Percentiles rank a stretch among this genome's conserved stretches.
phyloP scores from a whole-genome alignment of 768 basidiomycete species.

The Tylopilus felleus region DNA sequence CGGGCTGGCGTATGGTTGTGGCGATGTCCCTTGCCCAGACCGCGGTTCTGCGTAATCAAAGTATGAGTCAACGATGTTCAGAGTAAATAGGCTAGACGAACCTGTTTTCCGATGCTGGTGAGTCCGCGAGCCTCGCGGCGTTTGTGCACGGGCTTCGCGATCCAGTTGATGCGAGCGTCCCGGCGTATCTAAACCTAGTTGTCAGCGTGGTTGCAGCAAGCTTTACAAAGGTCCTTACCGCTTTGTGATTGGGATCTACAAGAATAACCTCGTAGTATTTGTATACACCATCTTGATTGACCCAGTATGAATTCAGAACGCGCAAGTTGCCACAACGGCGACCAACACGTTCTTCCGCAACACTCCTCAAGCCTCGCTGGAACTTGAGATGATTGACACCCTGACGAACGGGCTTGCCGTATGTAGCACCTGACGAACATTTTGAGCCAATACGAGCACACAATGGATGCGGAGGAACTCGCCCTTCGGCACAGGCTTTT shows the following conservation, averaged over 20 bases:
- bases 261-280: constrained; percentile 99
- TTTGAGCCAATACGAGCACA: not conserved
- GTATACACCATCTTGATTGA: constrained; percentile 98
- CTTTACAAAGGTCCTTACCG: constrained; percentile 49
- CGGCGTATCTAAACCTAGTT: constrained; percentile 70
- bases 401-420: constrained; percentile 98
- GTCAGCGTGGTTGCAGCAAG: constrained; percentile 9
- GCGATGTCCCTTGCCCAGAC: constrained; percentile 91
- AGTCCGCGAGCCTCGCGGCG: constrained; percentile 97
- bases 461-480: constrained; percentile 13
- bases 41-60: constrained; percentile 71
- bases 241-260: constrained; percentile 93
- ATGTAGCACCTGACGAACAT: constrained; percentile 75
- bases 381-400: constrained; percentile 99
- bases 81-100: constrained; percentile 29
- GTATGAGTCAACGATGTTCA: not conserved
- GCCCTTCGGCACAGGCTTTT: constrained; percentile 99
- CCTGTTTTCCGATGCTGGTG: constrained; percentile 94
- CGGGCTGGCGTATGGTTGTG: constrained; percentile 91
- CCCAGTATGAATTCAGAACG: constrained; percentile 98
- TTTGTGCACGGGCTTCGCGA: constrained; percentile 97
- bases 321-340: constrained; percentile 94
- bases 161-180: constrained; percentile 99
- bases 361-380: constrained; percentile 89
- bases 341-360: constrained; percentile 98